Base-by-base conservation (phyloP, 768 basidiomycete genomes). In the Rhizopogon sp. region DNA sequence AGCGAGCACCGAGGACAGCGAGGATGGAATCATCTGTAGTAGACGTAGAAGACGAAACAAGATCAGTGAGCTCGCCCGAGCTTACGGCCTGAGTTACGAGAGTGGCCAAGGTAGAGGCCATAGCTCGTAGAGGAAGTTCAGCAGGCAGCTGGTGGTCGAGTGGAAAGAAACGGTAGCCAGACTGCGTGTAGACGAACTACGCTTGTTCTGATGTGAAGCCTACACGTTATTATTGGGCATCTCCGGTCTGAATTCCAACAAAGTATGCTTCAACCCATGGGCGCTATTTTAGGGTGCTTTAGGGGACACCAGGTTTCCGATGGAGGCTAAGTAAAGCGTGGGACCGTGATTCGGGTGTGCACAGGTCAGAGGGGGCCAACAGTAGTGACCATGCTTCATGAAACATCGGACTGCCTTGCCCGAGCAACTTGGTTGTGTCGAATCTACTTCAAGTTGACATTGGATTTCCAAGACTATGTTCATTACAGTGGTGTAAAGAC, bases 21-120 rank as follows among this genome's bases (percentile, higher is more conserved):
- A 83, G 75, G 67, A 87, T 68, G 54, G 75, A 67, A 62, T 87
- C 85, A 63, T 83, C 79, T 37, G 72, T 78, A 14, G 73, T 67
- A 45, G 73, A 64, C 0, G 72, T 66, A 2, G 72, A 66, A 40
- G 67, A 51, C 37, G 70, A 66, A 56, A 79, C 65, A 39, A 81
- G 70, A 63, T 81, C 77, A 22, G 69, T 62, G 59, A 81, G 79
- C 58, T 81, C 79, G 54, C 78, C 79, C 11, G 78, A 76, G 42
- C 64, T 57, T 13, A 73, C 65, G 10, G 79, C 77, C 66, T 74
- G 72, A 10, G 69, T 56, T 6, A 71, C 41, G 45, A 60, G 56
- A 53, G 57, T 40, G 61, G 70, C 66, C 58, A 68, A 54, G 31
- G 70, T 60, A 22, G 78, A 62, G 64, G 75, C 76, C 78, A 79